These are phyloP conservation scores for Thraustochytrium sp. DNA, from an alignment of 352 stramenopile species.

Conservation along the genomic window DNA sequence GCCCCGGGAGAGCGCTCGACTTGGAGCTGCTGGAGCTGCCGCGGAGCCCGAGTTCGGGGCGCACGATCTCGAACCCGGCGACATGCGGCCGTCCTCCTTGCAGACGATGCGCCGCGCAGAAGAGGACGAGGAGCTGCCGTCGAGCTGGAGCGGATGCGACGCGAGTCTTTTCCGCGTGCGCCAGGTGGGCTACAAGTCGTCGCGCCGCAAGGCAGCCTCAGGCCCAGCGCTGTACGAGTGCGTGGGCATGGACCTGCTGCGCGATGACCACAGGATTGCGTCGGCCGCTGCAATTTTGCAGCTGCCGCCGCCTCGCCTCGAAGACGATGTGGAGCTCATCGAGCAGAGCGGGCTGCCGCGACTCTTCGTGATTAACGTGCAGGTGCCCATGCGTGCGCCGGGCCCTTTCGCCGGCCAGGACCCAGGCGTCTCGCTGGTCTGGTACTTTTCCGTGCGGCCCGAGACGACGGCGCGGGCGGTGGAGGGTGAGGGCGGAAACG, in stretches of 20 bases:
- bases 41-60: no score
- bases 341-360: constrained; percentile 14
- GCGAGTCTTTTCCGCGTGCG: neutral
- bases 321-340: constrained; percentile 33
- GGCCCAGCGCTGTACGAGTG: neutral
- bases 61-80: no score
- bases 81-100: neutral
- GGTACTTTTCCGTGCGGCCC: constrained; percentile 24
- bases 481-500: neutral
- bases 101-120: neutral
- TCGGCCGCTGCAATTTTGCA: neutral
- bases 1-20: no score
- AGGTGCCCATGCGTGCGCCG: constrained; percentile 6
- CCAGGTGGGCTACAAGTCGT: neutral
- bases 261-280: neutral
- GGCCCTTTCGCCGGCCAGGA: neutral
- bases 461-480: neutral
- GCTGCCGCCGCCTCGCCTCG: neutral
- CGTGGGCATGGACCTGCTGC: constrained; percentile 22
- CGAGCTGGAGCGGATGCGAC: neutral
- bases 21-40: no score
- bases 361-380: constrained; percentile 34
- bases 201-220: neutral
- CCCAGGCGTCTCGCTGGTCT: constrained; percentile 9
- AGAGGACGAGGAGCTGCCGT: neutral